Conservation (phyloP, 2,329 filamentous ascomycete species). For the Pseudogymnoascus pannorum region DNA sequence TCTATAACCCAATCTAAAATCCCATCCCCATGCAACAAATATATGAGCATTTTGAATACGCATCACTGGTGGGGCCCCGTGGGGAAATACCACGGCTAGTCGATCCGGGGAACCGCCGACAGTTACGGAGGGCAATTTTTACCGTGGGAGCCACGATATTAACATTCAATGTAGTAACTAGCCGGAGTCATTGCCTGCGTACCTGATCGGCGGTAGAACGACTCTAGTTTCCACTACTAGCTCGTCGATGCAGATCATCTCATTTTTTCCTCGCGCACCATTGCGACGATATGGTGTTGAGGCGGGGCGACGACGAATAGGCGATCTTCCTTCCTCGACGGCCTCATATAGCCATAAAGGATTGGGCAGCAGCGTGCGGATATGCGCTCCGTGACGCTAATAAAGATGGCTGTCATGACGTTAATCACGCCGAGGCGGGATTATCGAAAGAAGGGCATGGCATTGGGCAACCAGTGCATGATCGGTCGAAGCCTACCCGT, state of each 20-base stretch:
- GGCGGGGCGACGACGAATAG: neutral
- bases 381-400: neutral
- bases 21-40: neutral
- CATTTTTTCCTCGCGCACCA: neutral
- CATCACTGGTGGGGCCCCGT: neutral
- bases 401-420: neutral
- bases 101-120: neutral
- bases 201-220: neutral
- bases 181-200: neutral
- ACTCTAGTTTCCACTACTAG: neutral
- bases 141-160: slow-evolving; percentile 2
- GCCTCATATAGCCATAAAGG: neutral
- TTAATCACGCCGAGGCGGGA: neutral
- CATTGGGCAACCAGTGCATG: neutral
- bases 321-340: neutral
- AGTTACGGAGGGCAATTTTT: neutral
- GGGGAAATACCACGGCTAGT: neutral
- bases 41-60: neutral
- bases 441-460: neutral
- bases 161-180: neutral
- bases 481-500: neutral
- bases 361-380: neutral
- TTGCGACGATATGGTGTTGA: neutral
- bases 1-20: neutral
- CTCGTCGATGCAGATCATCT: neutral